Evolutionary conservation across 192 early-diverging fungal genomes (phyloP).

Genomic region (Phlyctochytrium bullatum): DNA sequence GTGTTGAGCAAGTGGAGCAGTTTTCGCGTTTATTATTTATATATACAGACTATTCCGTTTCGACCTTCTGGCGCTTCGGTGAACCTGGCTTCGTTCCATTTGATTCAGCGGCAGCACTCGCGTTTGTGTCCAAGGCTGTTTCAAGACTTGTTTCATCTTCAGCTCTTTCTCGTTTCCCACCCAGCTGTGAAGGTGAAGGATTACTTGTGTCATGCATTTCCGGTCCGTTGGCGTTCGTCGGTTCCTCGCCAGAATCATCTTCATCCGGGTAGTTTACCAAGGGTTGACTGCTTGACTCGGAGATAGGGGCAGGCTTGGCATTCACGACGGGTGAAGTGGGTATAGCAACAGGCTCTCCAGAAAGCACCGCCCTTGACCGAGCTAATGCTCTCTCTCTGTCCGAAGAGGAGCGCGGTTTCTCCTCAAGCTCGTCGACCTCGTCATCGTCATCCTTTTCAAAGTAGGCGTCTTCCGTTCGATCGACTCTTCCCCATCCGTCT

Average conservation of each 20-base stretch:
- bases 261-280: neutral
- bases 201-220: no score
- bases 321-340: neutral
- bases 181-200: no score
- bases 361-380: neutral
- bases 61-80: no score
- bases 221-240: no score
- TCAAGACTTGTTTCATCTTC: no score
- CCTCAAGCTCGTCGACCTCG: conserved; percentile 13
- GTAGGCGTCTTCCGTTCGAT: conserved; percentile 81
- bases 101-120: no score
- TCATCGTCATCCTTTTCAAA: conserved; percentile 58
- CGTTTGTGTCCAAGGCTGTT: no score
- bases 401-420: neutral
- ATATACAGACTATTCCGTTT: no score
- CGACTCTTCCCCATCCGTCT: conserved; percentile 48
- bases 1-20: no score
- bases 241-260: neutral
- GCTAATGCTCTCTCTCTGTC: neutral
- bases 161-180: no score
- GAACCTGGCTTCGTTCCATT: no score
- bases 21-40: no score
- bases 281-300: neutral
- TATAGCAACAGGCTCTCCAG: neutral
- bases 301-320: neutral